These are phyloP conservation scores for Ustilaginoidea virens DNA, from an alignment of 2,329 filamentous ascomycete species.

Conservation along the genomic window DNA sequence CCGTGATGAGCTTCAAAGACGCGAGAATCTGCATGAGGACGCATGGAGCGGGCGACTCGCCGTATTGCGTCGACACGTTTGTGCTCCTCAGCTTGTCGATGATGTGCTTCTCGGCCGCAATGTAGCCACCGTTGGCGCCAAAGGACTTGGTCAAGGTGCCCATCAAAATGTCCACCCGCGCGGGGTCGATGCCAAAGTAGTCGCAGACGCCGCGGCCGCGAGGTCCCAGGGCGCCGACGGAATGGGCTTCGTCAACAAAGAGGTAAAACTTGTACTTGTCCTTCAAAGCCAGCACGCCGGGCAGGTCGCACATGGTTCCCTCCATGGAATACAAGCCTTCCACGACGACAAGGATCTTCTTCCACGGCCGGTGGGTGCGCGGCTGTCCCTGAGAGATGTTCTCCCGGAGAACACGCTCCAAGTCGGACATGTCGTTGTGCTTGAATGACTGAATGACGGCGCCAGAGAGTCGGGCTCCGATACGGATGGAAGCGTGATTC, in stretches of 20 bases:
- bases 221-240: constrained; percentile 81
- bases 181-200: constrained; percentile 83
- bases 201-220: constrained; percentile 87
- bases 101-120: constrained; percentile 76
- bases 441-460: constrained; percentile 94
- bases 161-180: constrained; percentile 90
- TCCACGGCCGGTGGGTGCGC: constrained; percentile 96
- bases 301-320: constrained; percentile 96
- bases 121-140: constrained; percentile 91
- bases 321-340: constrained; percentile 99
- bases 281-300: constrained; percentile 73
- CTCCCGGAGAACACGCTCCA: constrained; percentile 77
- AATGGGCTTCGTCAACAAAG: constrained; percentile 94
- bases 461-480: constrained; percentile 83
- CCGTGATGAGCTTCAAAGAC: constrained; percentile 75
- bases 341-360: constrained; percentile 93
- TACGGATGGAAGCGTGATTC: constrained; percentile 94
- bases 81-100: constrained; percentile 81
- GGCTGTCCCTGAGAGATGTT: constrained; percentile 93
- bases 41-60: constrained; percentile 74
- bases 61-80: constrained; percentile 76
- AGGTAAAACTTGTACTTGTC: constrained; percentile 94
- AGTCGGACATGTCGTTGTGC: constrained; percentile 86
- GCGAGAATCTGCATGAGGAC: constrained; percentile 84
- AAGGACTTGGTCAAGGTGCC: constrained; percentile 97